Conservation (phyloP, 805 yeast species). For the Yarrowia bubula region DNA sequence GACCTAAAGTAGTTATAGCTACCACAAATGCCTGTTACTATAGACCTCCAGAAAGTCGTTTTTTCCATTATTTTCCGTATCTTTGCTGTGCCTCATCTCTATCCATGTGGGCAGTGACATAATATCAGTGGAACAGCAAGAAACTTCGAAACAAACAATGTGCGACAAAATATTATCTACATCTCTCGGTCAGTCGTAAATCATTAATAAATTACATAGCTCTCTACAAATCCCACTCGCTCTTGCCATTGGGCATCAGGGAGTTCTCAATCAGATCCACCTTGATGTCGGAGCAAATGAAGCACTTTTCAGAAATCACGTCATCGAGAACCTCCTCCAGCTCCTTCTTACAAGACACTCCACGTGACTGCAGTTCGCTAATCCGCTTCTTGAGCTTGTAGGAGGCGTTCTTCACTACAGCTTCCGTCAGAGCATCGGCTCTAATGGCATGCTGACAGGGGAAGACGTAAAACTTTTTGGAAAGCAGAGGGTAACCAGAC, state of each 20-base stretch:
- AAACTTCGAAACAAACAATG: too few relatives aligned
- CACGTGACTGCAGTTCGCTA: conserved; percentile 47
- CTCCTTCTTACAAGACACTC: conserved; percentile 33
- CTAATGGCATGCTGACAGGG: conserved; percentile 93
- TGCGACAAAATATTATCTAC: neutral
- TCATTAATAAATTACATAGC: conserved; percentile 21
- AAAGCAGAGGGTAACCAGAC: conserved; percentile 67
- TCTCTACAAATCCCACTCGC: conserved; percentile 9
- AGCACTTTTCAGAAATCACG: conserved; percentile 63
- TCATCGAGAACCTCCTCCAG: conserved; percentile 43
- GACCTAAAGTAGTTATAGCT: too few relatives aligned
- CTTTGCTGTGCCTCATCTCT: too few relatives aligned
- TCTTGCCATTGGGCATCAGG: conserved; percentile 38
- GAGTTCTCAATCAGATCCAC: conserved; percentile 70
- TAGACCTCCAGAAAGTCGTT: too few relatives aligned
- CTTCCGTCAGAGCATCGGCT: conserved; percentile 75
- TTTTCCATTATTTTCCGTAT: too few relatives aligned
- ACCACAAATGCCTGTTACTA: too few relatives aligned
- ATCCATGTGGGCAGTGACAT: too few relatives aligned
- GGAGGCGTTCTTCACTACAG: conserved; percentile 60
- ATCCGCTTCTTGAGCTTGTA: conserved; percentile 63
- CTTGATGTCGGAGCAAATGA: conserved; percentile 74
- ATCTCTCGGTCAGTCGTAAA: neutral
- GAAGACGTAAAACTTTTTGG: conserved; percentile 71
- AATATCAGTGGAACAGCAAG: too few relatives aligned